A percentile compares a stretch with the other conserved stretches of the same genome.
These are phyloP conservation scores for Coemansia sp. DNA, from an alignment of 192 early-diverging fungal genomes.

Conservation along the genomic window DNA sequence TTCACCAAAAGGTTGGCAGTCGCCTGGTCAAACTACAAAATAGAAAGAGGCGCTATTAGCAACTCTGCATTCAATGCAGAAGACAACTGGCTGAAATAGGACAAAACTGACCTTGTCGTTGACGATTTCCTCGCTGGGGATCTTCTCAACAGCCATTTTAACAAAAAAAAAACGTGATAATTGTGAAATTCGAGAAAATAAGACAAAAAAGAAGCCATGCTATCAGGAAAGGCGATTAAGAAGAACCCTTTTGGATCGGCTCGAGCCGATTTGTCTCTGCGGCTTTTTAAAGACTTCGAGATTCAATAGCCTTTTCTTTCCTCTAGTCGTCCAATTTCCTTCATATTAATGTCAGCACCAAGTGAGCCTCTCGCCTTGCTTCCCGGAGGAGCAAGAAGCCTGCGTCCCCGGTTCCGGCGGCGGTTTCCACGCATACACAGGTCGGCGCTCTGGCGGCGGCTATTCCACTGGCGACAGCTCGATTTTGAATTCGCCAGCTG, in stretches of 20 bases:
- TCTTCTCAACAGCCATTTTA: conserved; percentile 41
- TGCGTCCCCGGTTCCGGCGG: conserved; percentile 18
- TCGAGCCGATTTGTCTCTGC: not conserved
- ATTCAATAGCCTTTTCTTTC: not conserved
- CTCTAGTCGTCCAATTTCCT: not conserved
- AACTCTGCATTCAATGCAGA: not conserved
- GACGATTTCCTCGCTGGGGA: conserved; percentile 62
- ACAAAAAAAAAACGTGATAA: not conserved
- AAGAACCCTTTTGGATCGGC: not conserved
- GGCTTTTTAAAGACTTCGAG: not conserved
- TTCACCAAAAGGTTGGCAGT: conserved; percentile 80
- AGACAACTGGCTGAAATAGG: too few species aligned
- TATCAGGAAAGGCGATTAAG: not conserved
- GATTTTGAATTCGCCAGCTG: conserved; percentile 51
- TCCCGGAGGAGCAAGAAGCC: conserved; percentile 16
- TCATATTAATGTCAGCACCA: conserved; percentile 10
- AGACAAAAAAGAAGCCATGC: not conserved
- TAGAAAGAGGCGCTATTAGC: not conserved
- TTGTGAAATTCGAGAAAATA: not conserved
- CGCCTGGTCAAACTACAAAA: conserved; percentile 78
- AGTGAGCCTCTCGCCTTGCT: conserved; percentile 32
- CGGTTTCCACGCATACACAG: conserved; percentile 42
- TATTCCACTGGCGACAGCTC: conserved; percentile 44
- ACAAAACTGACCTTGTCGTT: conserved; percentile 58
- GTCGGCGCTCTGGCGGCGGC: conserved; percentile 45